Evolutionary conservation across 495 filamentous ascomycete genomes (phyloP), one percentile per base, ranked within the genome.

Genomic region (Aspergillus bertholletiae): DNA sequence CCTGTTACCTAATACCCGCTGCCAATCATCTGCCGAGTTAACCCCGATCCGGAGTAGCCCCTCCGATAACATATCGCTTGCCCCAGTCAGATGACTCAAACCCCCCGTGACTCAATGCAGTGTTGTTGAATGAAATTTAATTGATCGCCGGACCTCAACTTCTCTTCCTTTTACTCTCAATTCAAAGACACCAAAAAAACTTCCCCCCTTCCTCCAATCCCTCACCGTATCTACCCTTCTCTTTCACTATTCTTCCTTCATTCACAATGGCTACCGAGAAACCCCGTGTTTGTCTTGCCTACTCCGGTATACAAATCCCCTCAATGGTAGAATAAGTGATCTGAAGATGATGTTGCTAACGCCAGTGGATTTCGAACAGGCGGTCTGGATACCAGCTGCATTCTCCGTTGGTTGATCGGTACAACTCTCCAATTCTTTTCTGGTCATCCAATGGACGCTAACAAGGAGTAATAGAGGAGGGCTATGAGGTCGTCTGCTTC

Each of bases 321-420:
- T 3, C 49, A 39, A 28, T 22, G n/a, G 7, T 13, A n/a, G 22
- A 40, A 30, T 44, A 50, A 26, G 15, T 49, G 22, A 22, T 6
- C 15, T 18, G 22, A 27, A 20, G 0, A 44, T 46, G 45, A 40
- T 18, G 2, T 18, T 18, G 45, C 49, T 57, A 47, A 57, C 49
- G 18, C 5, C 15, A 34, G n/a, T n/a, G n/a, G n/a, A 9, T 27
- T 50, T 28, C 28, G 15, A 18, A 37, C 50, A 57, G 55, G 55
- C 26, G 55, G 55, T 53, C 55, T 57, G 7, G 55, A 57, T 24
- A 57, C 55, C 55, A 57, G 55, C 55, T 57, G 55, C 32, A 57
- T 57, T 22, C 55, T 57, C 20, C 55, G 55, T 32, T 57, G 55
- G 55, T 34, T 57, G 28, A 57, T 57, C 49, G 55, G 55, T 57